phyloP scores from a whole-genome alignment of 495 filamentous ascomycete species.

The Platismatia glauca region DNA sequence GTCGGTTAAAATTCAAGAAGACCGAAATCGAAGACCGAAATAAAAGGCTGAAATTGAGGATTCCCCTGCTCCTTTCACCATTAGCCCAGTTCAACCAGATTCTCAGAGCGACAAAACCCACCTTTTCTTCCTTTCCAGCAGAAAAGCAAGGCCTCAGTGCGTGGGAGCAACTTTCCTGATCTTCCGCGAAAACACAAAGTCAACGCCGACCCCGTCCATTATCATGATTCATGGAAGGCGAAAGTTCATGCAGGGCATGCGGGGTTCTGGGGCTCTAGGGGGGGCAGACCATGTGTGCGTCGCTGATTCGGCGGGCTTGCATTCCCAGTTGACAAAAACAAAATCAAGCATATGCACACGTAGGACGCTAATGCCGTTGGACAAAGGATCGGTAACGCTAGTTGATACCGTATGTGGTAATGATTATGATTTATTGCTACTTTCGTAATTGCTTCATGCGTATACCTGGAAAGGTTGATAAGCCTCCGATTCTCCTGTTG shows the following conservation, averaged over 20 bases:
- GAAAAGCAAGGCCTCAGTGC: not conserved
- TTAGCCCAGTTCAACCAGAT: not conserved
- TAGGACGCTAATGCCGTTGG: too few relatives aligned
- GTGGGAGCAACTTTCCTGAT: not conserved
- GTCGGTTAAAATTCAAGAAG: not conserved
- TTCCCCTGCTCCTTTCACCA: not conserved
- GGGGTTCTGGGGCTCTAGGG: not conserved
- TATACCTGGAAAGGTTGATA: too few relatives aligned
- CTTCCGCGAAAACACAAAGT: not conserved
- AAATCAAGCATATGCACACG: too few relatives aligned
- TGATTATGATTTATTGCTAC: too few relatives aligned
- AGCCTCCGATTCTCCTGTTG: too few relatives aligned
- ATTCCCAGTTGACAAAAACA: too few relatives aligned
- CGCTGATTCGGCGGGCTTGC: not conserved
- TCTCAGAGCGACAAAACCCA: not conserved
- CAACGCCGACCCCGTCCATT: not conserved
- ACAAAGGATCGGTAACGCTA: too few relatives aligned
- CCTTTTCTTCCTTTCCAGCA: not conserved
- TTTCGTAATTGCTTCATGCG: too few relatives aligned
- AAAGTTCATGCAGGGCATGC: not conserved
- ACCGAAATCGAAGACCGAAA: too few relatives aligned
- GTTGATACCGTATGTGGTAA: too few relatives aligned
- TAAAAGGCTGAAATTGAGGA: not conserved
- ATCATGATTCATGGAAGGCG: not conserved
- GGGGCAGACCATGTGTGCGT: not conserved